Base-by-base conservation (phyloP, 1,139 yeast genomes). In the Suhomyces anneliseae region DNA sequence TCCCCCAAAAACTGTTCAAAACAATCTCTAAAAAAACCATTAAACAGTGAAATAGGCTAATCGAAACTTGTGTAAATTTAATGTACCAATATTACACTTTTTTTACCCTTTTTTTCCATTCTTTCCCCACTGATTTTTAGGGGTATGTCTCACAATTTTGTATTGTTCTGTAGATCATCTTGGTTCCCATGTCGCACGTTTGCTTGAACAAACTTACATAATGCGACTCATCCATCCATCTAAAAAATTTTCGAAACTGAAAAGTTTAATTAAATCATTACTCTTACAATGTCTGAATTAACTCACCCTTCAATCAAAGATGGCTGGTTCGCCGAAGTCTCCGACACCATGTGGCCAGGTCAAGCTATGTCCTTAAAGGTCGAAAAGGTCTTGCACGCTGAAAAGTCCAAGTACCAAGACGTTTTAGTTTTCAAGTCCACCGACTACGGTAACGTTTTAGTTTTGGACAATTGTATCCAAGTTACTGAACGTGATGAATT, bases 401-500 rank as follows among this genome's bases (percentile, higher is more conserved):
- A 85, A 63, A 80, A 83, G 69, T 87, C 96, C 49, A 81, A 85
- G 69, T 90, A 86, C 70, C 97, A 90, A 72, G 79, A 74, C 55
- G 74, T 90, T 29, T 75, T 90, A 52, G 93, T 90, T 44, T 90
- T 90, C 76, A 85, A 89, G 70, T 85, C 95, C 44, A 82, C 92
- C 40, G 83, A 85, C 65, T 90, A 88, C 67, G 97, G 97, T 57
- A 90, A 90, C 61, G 97, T 90, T 36, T 76, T 90, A 58, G 97
- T 90, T 27, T 78, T 90, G 60, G 97, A 90, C 69, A 90, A 92
- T 54, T 90, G 89, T 50, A 87, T 90, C 61, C 97, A 90, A 72
- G 93, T 86, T 48, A 89, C 97, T 43, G 97, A 90, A 71, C 82
- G 97, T 62, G 97, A 90, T 65, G 97, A 90, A 71, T 90, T 89